Evolutionary conservation across 306 rosid genomes (phyloP).

Genomic region (Castanospermum australe): DNA sequence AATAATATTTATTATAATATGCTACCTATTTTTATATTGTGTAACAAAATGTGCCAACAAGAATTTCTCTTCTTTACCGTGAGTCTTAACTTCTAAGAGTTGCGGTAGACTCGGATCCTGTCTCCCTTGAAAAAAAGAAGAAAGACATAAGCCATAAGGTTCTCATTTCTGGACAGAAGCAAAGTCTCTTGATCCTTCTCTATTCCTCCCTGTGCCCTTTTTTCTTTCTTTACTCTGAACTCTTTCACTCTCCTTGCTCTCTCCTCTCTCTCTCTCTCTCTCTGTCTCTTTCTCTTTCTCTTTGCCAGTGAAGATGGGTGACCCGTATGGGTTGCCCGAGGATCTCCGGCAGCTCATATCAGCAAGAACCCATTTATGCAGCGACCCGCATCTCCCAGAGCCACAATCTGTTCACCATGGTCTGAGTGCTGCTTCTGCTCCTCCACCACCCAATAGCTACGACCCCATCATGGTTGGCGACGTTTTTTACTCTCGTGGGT

Average conservation of each 20-base stretch:
- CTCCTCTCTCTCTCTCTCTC: no score
- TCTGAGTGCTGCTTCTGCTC: background rate
- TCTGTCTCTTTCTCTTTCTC: background rate
- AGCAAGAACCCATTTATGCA: constrained; percentile 32
- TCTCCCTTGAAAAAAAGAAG: constrained; percentile 3
- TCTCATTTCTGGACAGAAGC: background rate
- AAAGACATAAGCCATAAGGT: no score
- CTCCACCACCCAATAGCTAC: constrained; percentile 26
- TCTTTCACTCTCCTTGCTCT: no score
- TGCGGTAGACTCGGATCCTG: constrained; percentile 99
- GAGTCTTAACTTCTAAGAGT: constrained; percentile 43
- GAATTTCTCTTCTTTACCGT: no score
- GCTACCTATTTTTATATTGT: no score
- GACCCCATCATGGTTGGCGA: constrained; percentile 35
- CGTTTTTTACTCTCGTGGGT: constrained; percentile 38
- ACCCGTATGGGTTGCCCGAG: constrained; percentile 51
- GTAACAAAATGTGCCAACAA: no score
- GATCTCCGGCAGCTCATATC: constrained; percentile 63
- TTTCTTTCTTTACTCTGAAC: no score
- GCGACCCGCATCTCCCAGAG: constrained; percentile 23
- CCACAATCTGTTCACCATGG: constrained; percentile 25
- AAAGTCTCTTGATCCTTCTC: background rate
- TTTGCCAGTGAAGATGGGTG: constrained; percentile 13
- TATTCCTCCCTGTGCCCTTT: background rate
- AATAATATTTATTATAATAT: no score